These are phyloP conservation scores for Candida gigantensis DNA, from an alignment of 1,139 yeast species.

Conservation along the genomic window DNA sequence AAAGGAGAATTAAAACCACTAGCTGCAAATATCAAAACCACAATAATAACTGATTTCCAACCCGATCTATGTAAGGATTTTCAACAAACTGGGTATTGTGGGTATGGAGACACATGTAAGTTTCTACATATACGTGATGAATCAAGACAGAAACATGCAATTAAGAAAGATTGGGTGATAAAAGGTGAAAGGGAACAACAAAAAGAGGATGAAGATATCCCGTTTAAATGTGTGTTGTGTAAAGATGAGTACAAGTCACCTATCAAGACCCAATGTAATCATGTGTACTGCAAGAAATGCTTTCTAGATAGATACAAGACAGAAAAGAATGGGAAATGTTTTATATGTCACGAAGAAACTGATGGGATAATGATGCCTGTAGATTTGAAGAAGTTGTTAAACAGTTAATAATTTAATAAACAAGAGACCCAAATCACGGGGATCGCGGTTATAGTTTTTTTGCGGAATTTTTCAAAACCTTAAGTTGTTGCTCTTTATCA, in stretches of 20 bases:
- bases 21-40: conserved; percentile 63
- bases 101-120: conserved; percentile 98
- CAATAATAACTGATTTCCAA: conserved; percentile 83
- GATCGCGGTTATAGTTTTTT: not conserved
- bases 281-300: conserved; percentile 67
- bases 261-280: conserved; percentile 64
- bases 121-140: conserved; percentile 90
- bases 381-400: not conserved
- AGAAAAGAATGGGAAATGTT: conserved; percentile 46
- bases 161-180: conserved; percentile 72
- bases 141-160: conserved; percentile 70
- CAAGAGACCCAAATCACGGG: too few species aligned
- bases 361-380: conserved; percentile 46
- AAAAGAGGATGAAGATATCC: conserved; percentile 33
- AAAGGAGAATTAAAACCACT: conserved; percentile 20
- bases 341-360: conserved; percentile 59
- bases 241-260: conserved; percentile 57
- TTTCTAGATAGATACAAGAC: conserved; percentile 52
- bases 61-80: conserved; percentile 95
- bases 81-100: conserved; percentile 91
- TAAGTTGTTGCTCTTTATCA: too few species aligned
- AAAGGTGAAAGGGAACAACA: conserved; percentile 16
- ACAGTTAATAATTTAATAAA: too few species aligned
- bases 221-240: conserved; percentile 69
- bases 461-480: not conserved